Percentiles rank a stretch among this genome's conserved stretches.
Evolutionary conservation across 805 yeast genomes (phyloP).

Genomic region (Yarrowia sp.): DNA sequence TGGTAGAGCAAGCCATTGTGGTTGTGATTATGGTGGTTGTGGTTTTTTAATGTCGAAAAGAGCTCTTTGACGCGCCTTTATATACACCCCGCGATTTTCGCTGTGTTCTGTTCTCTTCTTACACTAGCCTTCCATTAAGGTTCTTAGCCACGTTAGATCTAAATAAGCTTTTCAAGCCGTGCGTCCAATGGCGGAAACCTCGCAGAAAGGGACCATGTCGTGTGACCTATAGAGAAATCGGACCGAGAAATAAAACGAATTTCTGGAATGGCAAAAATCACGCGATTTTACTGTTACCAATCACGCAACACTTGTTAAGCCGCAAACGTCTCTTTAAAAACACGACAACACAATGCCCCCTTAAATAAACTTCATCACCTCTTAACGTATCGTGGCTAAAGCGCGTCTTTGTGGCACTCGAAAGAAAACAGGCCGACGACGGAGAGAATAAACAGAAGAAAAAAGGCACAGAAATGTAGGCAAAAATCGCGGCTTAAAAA

Average conservation of each 20-base stretch:
- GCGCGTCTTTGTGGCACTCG: too few species aligned
- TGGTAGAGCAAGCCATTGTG: slow-evolving; percentile 27
- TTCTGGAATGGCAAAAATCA: background rate
- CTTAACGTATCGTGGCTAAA: too few species aligned
- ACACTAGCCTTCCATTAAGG: background rate
- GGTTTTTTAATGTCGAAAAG: background rate
- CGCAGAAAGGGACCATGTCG: background rate
- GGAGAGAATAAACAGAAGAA: too few species aligned
- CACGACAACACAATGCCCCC: too few species aligned
- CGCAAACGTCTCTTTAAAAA: too few species aligned
- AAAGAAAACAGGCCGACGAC: too few species aligned
- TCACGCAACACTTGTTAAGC: background rate
- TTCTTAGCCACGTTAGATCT: background rate
- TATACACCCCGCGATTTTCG: background rate
- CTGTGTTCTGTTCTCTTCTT: background rate
- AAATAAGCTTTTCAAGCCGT: too few species aligned
- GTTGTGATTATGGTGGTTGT: background rate
- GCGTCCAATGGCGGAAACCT: background rate
- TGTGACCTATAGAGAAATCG: too few species aligned
- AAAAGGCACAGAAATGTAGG: too few species aligned
- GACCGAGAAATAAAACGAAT: too few species aligned
- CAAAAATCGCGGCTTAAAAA: too few species aligned
- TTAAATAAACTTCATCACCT: background rate
- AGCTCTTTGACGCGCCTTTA: background rate
- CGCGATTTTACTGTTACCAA: background rate